Evolutionary conservation across 1,139 yeast genomes (phyloP).

Genomic region (Pichia sp.): DNA sequence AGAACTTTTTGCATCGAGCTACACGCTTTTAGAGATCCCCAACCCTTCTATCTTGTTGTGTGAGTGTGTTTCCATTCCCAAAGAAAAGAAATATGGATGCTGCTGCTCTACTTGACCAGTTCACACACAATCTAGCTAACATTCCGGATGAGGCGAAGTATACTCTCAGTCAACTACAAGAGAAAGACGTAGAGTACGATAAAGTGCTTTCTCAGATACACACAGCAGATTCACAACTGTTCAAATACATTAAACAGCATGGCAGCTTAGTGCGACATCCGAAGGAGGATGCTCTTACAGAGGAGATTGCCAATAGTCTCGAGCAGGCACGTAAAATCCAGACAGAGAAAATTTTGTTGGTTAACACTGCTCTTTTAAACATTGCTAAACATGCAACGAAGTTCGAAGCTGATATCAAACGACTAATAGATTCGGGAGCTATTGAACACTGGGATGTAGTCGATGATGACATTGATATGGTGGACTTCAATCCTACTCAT

Average conservation of each 20-base stretch:
- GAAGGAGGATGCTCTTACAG: constrained; percentile 65
- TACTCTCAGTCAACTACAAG: constrained; percentile 71
- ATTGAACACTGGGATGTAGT: constrained; percentile 46
- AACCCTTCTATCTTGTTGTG: too few relatives aligned
- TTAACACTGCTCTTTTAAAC: constrained; percentile 77
- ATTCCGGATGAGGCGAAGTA: constrained; percentile 87
- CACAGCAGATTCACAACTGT: constrained; percentile 71
- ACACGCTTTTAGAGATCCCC: too few relatives aligned
- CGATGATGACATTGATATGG: constrained; percentile 14
- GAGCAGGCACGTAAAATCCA: constrained; percentile 58
- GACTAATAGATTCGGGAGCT: constrained; percentile 74
- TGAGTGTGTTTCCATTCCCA: too few relatives aligned
- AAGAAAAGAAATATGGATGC: constrained; percentile 51
- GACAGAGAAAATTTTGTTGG: constrained; percentile 69
- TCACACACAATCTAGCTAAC: constrained; percentile 72
- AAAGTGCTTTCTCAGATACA: constrained; percentile 66
- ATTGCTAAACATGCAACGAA: constrained; percentile 69
- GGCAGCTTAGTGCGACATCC: constrained; percentile 82
- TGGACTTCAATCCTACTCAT: background rate
- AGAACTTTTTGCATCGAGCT: too few relatives aligned
- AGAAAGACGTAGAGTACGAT: constrained; percentile 60
- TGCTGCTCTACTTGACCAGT: constrained; percentile 69
- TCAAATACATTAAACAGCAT: constrained; percentile 75
- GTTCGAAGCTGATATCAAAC: constrained; percentile 71
- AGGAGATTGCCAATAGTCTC: constrained; percentile 68